Evolutionary conservation across 257 asterid genomes (phyloP).

Genomic region (Vinca minor): DNA sequence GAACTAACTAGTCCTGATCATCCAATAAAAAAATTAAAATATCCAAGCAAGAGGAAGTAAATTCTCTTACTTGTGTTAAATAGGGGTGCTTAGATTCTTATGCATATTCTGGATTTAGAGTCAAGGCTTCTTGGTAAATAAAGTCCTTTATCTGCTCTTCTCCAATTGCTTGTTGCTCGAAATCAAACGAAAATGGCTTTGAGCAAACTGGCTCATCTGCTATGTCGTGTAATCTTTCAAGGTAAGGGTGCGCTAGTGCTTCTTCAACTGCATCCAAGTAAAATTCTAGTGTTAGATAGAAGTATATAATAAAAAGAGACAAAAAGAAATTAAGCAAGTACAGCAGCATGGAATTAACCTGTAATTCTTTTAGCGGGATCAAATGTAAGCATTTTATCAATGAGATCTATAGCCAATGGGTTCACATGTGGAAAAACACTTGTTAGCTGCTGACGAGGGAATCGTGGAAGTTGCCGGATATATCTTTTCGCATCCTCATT

Average conservation of each 20-base stretch:
- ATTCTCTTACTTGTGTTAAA: background rate
- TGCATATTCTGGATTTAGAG: constrained; percentile 48
- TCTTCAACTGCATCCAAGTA: constrained; percentile 52
- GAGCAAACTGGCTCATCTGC: constrained; percentile 79
- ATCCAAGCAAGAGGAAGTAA: background rate
- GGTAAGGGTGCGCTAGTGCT: constrained; percentile 82
- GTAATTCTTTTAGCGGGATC: constrained; percentile 81
- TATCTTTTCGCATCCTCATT: constrained; percentile 87
- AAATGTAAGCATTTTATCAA: constrained; percentile 80
- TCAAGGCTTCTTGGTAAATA: constrained; percentile 78
- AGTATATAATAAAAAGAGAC: background rate
- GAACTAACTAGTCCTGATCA: constrained; percentile 3
- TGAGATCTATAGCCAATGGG: constrained; percentile 77
- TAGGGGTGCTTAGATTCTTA: constrained; percentile 10
- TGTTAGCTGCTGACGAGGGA: constrained; percentile 67
- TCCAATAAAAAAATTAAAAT: background rate
- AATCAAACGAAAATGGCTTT: constrained; percentile 57
- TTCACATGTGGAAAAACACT: constrained; percentile 69
- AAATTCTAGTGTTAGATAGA: background rate
- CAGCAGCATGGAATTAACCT: constrained; percentile 30
- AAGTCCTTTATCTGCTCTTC: constrained; percentile 90
- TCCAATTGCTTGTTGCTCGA: constrained; percentile 58
- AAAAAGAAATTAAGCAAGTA: background rate
- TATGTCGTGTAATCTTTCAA: constrained; percentile 61
- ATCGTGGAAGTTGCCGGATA: constrained; percentile 69